A percentile compares a stretch with the other conserved stretches of the same genome.
Evolutionary conservation across 1,139 yeast genomes (phyloP).

Genomic region (Protomyces pachydermus): DNA sequence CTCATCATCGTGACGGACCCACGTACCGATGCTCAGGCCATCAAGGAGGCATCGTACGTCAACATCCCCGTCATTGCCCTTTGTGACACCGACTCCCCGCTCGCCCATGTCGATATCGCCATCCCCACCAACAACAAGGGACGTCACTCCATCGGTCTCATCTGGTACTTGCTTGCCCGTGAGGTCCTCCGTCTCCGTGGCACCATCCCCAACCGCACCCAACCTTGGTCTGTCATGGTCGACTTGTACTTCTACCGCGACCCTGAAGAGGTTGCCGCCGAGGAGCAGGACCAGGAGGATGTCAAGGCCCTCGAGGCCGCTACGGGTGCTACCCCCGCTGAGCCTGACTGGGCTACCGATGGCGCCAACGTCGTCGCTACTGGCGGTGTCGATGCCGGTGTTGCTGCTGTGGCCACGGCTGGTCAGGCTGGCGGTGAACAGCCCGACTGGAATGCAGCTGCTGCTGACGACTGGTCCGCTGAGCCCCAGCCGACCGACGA

Average conservation of each 20-base stretch:
- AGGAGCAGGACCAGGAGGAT: constrained; percentile 63
- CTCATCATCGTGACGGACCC: constrained; percentile 98
- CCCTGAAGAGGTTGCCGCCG: constrained; percentile 86
- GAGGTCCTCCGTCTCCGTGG: constrained; percentile 99
- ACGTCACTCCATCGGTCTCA: constrained; percentile 98
- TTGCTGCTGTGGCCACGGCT: constrained; percentile 64
- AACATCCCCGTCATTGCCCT: constrained; percentile 99
- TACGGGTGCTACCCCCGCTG: constrained; percentile 45
- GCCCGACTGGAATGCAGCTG: constrained; percentile 81
- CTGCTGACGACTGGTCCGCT: constrained; percentile 28
- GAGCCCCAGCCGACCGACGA: constrained; percentile 22
- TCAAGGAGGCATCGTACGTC: constrained; percentile 99
- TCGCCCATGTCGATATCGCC: constrained; percentile 98
- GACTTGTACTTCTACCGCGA: constrained; percentile 99
- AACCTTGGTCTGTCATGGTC: constrained; percentile 99
- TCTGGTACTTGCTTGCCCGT: constrained; percentile 99
- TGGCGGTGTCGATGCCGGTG: constrained; percentile 87
- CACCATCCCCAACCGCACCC: constrained; percentile 91
- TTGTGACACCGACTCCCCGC: constrained; percentile 97
- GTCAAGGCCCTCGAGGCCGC: constrained; percentile 61
- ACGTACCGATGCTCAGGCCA: constrained; percentile 99
- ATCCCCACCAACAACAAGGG: constrained; percentile 99
- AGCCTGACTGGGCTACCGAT: constrained; percentile 49
- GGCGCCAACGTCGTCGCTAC: constrained; percentile 46
- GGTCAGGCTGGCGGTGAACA: constrained; percentile 62